Percentiles rank a stretch among this genome's conserved stretches.
These are phyloP conservation scores for Cystobasidium pallidum DNA, from an alignment of 1,284 basidiomycete species.

Conservation along the genomic window DNA sequence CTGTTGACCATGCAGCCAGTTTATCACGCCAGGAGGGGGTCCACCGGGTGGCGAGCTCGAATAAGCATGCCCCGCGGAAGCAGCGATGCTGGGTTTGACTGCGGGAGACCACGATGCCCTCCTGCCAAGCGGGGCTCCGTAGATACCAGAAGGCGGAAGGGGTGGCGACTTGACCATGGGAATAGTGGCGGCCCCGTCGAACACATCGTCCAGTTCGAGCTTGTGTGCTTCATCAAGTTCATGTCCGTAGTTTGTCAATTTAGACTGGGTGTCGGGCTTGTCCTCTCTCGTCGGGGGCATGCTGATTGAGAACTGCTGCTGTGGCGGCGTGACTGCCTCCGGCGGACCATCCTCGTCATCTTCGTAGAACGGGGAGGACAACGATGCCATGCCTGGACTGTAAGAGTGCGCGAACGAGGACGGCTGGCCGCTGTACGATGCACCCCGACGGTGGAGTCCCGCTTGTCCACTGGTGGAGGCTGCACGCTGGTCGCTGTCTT, in stretches of 20 bases:
- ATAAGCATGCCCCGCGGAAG: constrained; percentile 3
- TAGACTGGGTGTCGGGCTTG: background rate
- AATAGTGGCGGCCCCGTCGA: background rate
- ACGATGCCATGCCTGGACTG: background rate
- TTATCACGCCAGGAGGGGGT: background rate
- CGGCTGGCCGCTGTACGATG: background rate
- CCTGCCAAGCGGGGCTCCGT: constrained; percentile 16
- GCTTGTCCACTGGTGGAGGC: background rate
- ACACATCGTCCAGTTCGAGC: constrained; percentile 11
- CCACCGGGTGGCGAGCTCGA: constrained; percentile 17
- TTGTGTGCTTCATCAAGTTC: constrained; percentile 8
- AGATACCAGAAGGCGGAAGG: background rate
- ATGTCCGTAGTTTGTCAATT: constrained; percentile 5
- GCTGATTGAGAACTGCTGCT: background rate
- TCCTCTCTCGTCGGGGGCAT: too few relatives aligned
- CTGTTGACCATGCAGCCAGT: constrained; percentile 30
- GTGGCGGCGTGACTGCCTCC: constrained; percentile 35
- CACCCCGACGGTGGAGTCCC: background rate
- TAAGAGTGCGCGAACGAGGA: constrained; percentile 4
- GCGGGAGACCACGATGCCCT: constrained; percentile 31
- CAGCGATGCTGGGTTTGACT: background rate
- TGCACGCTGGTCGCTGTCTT: background rate
- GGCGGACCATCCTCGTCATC: constrained; percentile 36
- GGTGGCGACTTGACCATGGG: constrained; percentile 1
- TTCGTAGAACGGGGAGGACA: constrained; percentile 30